These are phyloP conservation scores for Infundibulicybe gibba DNA, from an alignment of 768 basidiomycete species.

Conservation along the genomic window DNA sequence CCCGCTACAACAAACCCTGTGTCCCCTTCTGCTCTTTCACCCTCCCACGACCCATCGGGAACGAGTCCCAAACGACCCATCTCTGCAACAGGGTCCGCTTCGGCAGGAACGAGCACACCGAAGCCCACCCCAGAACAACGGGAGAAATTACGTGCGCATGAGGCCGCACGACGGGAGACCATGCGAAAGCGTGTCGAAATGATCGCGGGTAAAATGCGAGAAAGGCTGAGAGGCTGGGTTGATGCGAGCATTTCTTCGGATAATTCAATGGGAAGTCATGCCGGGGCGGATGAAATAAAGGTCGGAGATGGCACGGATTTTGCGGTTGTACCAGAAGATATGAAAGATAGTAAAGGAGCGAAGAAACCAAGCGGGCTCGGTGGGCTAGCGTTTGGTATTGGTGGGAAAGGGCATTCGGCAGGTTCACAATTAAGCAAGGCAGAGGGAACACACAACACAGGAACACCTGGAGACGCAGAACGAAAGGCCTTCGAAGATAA, in stretches of 20 bases:
- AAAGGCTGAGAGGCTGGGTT: constrained; percentile 86
- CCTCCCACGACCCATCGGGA: constrained; percentile 18
- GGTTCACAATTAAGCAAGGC: too few species aligned
- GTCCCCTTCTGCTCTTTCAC: constrained; percentile 4
- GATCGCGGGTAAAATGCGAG: constrained; percentile 77
- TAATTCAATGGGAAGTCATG: too few species aligned
- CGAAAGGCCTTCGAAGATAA: constrained; percentile 72
- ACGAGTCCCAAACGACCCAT: not conserved
- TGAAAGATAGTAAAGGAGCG: too few species aligned
- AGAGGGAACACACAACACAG: too few species aligned
- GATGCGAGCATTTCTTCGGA: constrained; percentile 48
- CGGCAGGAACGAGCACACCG: constrained; percentile 12
- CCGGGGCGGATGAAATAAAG: too few species aligned
- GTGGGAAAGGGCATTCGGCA: constrained; percentile 29
- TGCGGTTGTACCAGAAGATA: too few species aligned
- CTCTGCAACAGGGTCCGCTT: constrained; percentile 5
- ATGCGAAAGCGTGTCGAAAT: constrained; percentile 75
- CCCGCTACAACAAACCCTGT: too few species aligned
- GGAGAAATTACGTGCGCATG: constrained; percentile 79
- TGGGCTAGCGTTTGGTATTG: too few species aligned
- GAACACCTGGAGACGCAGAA: constrained; percentile 57
- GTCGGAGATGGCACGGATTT: too few species aligned
- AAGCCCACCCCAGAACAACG: constrained; percentile 81
- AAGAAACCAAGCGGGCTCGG: too few species aligned
- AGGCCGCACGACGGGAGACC: constrained; percentile 74